Evolutionary conservation across 257 asterid species (phyloP).

Genomic region (Leptodermis oblonga): DNA sequence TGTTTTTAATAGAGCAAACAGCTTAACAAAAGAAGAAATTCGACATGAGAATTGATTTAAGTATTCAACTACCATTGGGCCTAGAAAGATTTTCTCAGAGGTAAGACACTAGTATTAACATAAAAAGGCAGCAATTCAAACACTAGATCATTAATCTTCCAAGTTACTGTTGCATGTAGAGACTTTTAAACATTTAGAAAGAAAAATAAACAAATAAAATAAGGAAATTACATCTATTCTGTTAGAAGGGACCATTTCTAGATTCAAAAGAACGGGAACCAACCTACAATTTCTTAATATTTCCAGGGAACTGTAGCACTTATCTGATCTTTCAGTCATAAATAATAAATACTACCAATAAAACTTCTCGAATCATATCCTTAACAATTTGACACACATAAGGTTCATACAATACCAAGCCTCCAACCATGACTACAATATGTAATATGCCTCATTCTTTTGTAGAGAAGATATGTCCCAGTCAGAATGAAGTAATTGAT

Average conservation of each 20-base stretch:
- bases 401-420: neutral
- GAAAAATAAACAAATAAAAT: neutral
- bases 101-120: neutral
- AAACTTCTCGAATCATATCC: neutral
- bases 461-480: neutral
- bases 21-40: conserved; percentile 10
- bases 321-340: neutral
- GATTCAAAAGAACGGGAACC: neutral
- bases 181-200: neutral
- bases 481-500: neutral
- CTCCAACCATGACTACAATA: neutral
- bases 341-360: neutral
- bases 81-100: neutral
- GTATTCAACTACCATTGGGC: neutral
- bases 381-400: neutral
- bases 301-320: neutral
- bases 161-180: neutral
- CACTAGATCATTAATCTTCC: neutral
- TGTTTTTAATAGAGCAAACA: conserved; percentile 17
- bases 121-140: neutral
- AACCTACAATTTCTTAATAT: neutral
- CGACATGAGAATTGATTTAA: neutral
- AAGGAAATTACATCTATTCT: neutral
- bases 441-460: neutral
- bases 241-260: neutral